Evolutionary conservation across 2,329 filamentous ascomycete genomes (phyloP).

Genomic region (Fusarium sp.): DNA sequence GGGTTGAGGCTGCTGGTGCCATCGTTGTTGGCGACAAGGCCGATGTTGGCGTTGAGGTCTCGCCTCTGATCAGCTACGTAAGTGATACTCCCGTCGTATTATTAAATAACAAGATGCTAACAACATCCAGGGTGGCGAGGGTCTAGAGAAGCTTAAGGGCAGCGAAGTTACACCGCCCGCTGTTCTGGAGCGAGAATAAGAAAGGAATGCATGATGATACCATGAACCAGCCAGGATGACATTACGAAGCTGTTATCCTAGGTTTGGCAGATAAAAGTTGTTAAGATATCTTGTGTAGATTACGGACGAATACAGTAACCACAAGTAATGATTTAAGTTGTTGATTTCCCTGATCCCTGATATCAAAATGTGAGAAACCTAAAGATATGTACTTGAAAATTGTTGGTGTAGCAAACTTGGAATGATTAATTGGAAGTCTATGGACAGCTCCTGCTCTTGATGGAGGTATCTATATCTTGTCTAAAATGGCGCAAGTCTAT

Average conservation of each 20-base stretch:
- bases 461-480: constrained; percentile 40
- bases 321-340: constrained; percentile 27
- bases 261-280: constrained; percentile 21
- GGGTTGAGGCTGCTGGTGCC: constrained; percentile 84
- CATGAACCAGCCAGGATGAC: constrained; percentile 26
- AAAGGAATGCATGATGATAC: constrained; percentile 28
- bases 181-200: constrained; percentile 62
- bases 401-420: constrained; percentile 6
- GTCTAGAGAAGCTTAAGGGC: constrained; percentile 68
- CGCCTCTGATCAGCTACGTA: constrained; percentile 95
- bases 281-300: constrained; percentile 9
- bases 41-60: constrained; percentile 85
- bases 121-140: constrained; percentile 69
- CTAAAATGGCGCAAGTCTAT: constrained; percentile 45
- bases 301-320: constrained; percentile 2
- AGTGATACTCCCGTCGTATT: constrained; percentile 58
- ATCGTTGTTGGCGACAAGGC: constrained; percentile 76
- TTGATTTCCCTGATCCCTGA: not conserved
- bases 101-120: constrained; percentile 17
- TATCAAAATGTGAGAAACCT: not conserved
- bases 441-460: constrained; percentile 34
- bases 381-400: not conserved
- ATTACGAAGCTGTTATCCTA: constrained; percentile 35
- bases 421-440: constrained; percentile 33
- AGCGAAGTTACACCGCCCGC: constrained; percentile 67